phyloP scores from a whole-genome alignment of 2,329 filamentous ascomycete genomes.

The Hirsutella rhossiliensis region DNA sequence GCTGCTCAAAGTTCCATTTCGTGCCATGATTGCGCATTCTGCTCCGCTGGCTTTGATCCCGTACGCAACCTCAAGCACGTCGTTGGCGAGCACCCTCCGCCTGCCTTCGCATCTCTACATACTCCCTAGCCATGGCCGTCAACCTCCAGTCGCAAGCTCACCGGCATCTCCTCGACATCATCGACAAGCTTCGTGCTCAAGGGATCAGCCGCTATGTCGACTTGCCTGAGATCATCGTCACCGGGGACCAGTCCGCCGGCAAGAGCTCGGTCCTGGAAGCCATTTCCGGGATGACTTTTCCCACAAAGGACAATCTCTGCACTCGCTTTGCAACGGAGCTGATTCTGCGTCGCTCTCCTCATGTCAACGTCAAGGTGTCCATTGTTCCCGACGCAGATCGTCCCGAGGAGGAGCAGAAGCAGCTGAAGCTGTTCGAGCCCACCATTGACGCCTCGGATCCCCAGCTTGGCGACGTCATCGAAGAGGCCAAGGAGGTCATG shows the following conservation, averaged over 20 bases:
- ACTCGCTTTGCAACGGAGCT: slow-evolving; percentile 53
- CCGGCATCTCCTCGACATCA: slow-evolving; percentile 7
- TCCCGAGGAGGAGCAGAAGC: slow-evolving; percentile 11
- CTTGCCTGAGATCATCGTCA: slow-evolving; percentile 40
- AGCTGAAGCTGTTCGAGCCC: slow-evolving; percentile 13
- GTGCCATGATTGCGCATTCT: too few species aligned
- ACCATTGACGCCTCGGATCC: slow-evolving; percentile 9
- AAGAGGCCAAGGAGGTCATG: slow-evolving; percentile 33
- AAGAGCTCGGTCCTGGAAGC: slow-evolving; percentile 56
- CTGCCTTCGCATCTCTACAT: slow-evolving; percentile 2
- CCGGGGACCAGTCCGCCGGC: slow-evolving; percentile 48
- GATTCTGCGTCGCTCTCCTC: slow-evolving; percentile 33
- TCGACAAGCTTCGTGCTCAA: slow-evolving; percentile 7
- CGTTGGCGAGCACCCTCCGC: too few species aligned
- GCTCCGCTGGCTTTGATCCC: too few species aligned
- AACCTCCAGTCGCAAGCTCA: slow-evolving; percentile 5
- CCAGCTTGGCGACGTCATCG: slow-evolving; percentile 19
- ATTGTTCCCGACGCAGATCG: slow-evolving; percentile 18
- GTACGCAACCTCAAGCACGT: too few species aligned
- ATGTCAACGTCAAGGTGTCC: slow-evolving; percentile 19
- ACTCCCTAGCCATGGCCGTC: slow-evolving; percentile 3
- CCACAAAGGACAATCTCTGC: slow-evolving; percentile 43
- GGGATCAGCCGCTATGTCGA: slow-evolving; percentile 16
- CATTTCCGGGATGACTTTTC: slow-evolving; percentile 49
- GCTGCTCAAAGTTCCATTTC: too few species aligned